These are phyloP conservation scores for Coprinellus micaceus DNA, from an alignment of 768 basidiomycete genomes.

Conservation along the genomic window DNA sequence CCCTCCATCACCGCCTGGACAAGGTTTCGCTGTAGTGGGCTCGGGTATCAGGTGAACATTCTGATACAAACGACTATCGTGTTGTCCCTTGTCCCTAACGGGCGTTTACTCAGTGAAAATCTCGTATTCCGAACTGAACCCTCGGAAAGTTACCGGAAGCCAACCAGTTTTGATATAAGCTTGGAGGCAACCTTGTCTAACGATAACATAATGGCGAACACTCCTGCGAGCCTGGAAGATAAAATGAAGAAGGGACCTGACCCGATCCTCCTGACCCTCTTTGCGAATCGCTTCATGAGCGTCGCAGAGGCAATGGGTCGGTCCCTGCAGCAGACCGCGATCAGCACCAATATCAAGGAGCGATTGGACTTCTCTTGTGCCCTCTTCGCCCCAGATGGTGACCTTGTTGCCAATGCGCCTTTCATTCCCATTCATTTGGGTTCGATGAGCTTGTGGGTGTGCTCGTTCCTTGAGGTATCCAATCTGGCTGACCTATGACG, in stretches of 20 bases:
- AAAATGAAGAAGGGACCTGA: conserved; percentile 53
- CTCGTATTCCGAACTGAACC: background rate
- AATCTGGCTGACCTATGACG: background rate
- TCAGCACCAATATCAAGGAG: conserved; percentile 95
- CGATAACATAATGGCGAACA: conserved; percentile 11
- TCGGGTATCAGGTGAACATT: too few species aligned
- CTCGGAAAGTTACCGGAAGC: background rate
- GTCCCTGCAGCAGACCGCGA: conserved; percentile 85
- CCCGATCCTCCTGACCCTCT: conserved; percentile 85
- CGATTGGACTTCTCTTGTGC: conserved; percentile 94
- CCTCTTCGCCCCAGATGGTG: conserved; percentile 91
- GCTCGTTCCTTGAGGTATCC: background rate
- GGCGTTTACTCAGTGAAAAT: too few species aligned
- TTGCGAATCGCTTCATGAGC: conserved; percentile 96
- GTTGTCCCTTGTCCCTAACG: too few species aligned
- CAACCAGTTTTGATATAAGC: background rate
- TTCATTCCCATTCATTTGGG: conserved; percentile 87
- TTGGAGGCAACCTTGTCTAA: background rate
- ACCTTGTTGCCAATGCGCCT: conserved; percentile 91
- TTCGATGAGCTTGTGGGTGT: conserved; percentile 83
- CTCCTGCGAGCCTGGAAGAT: conserved; percentile 4
- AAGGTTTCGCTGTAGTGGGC: too few species aligned
- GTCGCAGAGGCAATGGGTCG: conserved; percentile 96
- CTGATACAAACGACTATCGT: too few species aligned
- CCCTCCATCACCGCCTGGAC: too few species aligned